Evolutionary conservation across 2,329 filamentous ascomycete genomes (phyloP).

Genomic region (Zasmidium citrigriseum): DNA sequence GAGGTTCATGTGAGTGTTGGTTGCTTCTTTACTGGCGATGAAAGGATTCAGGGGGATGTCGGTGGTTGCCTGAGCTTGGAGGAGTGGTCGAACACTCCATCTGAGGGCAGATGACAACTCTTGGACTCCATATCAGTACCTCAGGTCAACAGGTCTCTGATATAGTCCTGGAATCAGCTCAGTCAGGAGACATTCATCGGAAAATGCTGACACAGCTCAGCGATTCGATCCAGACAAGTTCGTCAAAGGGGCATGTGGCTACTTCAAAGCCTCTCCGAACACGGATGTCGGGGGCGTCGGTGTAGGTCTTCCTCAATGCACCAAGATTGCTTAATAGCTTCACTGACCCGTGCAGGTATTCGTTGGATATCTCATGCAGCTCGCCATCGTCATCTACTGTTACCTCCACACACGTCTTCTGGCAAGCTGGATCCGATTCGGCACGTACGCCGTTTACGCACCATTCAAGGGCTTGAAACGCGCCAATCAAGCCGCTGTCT

Average conservation of each 20-base stretch:
- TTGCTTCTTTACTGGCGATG: no score
- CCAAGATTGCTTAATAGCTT: neutral
- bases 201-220: neutral
- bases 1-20: neutral
- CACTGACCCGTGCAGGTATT: constrained; percentile 1
- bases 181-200: neutral
- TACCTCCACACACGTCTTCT: constrained; percentile 13
- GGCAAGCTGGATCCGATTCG: constrained; percentile 5
- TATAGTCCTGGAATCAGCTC: no score
- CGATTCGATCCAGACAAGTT: constrained; percentile 2
- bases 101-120: no score
- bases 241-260: constrained; percentile 7
- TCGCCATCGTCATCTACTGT: constrained; percentile 13
- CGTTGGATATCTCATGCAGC: constrained; percentile 17
- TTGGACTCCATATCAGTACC: no score
- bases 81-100: neutral
- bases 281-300: constrained; percentile 13
- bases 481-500: neutral
- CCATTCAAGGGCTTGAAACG: neutral
- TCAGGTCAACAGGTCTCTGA: no score
- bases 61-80: neutral
- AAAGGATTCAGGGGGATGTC: no score
- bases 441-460: neutral
- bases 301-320: neutral
- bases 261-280: constrained; percentile 8